These are phyloP conservation scores for Aegilops bicornis DNA, from an alignment of 176 grass and related monocot species.

Conservation along the genomic window DNA sequence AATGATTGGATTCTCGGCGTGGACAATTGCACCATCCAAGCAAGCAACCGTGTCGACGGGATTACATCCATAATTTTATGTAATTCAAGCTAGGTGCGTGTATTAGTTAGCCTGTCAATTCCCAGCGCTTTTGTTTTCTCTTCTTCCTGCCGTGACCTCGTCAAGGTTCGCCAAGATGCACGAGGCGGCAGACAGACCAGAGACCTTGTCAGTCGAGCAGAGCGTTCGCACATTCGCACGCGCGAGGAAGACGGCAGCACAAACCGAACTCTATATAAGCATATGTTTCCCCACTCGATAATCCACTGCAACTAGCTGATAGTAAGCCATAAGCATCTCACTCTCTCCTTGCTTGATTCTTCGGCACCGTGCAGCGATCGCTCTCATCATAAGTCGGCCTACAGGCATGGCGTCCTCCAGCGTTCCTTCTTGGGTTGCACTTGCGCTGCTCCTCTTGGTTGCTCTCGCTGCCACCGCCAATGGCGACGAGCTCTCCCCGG, in stretches of 20 bases:
- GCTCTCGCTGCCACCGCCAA: background rate
- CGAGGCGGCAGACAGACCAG: background rate
- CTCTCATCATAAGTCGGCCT: background rate
- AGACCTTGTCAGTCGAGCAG: background rate
- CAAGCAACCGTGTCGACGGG: background rate
- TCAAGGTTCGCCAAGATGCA: constrained; percentile 12
- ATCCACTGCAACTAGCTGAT: background rate
- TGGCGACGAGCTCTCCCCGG: background rate
- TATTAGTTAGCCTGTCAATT: constrained; percentile 7
- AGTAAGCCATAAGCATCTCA: background rate
- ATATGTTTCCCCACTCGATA: background rate
- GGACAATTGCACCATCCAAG: background rate
- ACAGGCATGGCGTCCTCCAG: background rate
- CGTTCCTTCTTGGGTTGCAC: background rate
- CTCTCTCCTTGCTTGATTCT: background rate
- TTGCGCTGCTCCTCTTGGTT: background rate
- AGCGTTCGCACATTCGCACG: background rate
- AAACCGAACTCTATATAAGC: constrained; percentile 11
- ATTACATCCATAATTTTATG: no score
- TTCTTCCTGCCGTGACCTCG: background rate
- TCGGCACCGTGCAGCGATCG: background rate
- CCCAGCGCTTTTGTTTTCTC: background rate
- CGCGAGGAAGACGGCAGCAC: background rate
- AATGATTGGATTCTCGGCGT: background rate
- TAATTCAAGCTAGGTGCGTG: constrained; percentile 2